Conservation (phyloP, 768 basidiomycete species). For the Dacryopinax primogenitus region DNA sequence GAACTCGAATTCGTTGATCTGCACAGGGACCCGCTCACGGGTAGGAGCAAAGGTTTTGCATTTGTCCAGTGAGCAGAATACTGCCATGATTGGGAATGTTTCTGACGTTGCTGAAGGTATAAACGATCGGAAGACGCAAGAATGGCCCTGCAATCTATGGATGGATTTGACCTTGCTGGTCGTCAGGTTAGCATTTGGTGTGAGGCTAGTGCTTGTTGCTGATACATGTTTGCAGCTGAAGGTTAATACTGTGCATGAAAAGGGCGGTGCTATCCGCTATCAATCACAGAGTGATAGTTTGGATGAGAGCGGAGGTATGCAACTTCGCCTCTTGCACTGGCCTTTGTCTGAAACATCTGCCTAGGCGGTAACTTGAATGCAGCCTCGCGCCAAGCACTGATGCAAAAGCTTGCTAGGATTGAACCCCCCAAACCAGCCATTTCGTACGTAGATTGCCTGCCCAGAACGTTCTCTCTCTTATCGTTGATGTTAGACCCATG, state of each 20-base stretch:
- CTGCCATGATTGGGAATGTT: constrained; percentile 7
- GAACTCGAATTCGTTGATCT: constrained; percentile 97
- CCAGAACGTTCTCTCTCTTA: not conserved
- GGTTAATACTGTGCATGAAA: constrained; percentile 87
- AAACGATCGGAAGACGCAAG: constrained; percentile 85
- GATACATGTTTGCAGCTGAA: constrained; percentile 42
- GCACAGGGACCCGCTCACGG: constrained; percentile 87
- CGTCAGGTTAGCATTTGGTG: constrained; percentile 51
- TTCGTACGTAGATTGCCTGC: not conserved
- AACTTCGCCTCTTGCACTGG: not conserved
- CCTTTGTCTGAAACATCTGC: constrained; percentile 13
- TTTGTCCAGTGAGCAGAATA: constrained; percentile 71
- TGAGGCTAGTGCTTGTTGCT: constrained; percentile 17
- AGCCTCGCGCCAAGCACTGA: constrained; percentile 96
- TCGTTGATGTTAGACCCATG: not conserved
- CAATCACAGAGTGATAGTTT: constrained; percentile 51
- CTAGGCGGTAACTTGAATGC: constrained; percentile 94
- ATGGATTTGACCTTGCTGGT: constrained; percentile 94
- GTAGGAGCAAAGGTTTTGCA: constrained; percentile 92
- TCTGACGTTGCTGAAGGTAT: constrained; percentile 43
- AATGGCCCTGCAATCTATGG: constrained; percentile 98
- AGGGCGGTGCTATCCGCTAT: constrained; percentile 47
- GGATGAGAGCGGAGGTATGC: constrained; percentile 78
- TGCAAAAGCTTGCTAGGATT: constrained; percentile 99
- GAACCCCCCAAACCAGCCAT: constrained; percentile 18